Base-by-base conservation (phyloP, 1,284 basidiomycete species). In the Ustilago crameri region DNA sequence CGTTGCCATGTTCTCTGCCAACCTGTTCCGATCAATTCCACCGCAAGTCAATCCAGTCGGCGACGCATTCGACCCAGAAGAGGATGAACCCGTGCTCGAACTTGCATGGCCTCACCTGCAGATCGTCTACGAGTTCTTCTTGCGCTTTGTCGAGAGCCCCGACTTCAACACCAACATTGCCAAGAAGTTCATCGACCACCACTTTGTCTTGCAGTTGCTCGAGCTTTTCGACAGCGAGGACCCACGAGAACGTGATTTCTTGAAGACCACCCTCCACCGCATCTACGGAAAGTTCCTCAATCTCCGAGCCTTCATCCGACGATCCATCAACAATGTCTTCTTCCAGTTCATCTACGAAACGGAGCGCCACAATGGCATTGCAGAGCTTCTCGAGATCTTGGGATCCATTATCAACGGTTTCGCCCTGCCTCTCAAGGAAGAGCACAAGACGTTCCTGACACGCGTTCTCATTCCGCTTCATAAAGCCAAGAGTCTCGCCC, bases 331-430 rank as follows among this genome's bases (percentile, higher is more conserved):
- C 88, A 96, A 98, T 79, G 95, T 98, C 81, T 99, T 99, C 85
- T 98, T 96, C 88, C 91, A 95, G 83, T 98, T 98, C 86, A 89
- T 98, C 76, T 98, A 98, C 85, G 95, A 98, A 84, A 95, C 95
- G 0, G 96, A 98, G 84, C 89, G 96, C 47, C 95, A 98, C 87
- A 99, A 99, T 83, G 96, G 96, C 45, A 98, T 99, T 74, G 96
- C 96, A 41, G 96, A 99, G 85, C 88, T 99, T 43, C 87, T 99
- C 65, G 96, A 99, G 85, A 99, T 99, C 67, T 88, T 99, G 40
- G 96, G 96, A 2, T 98, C 95, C 24, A 98, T 99, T 86, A 99
- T 99, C 88, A 99, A 99, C 82, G 96, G 96, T 27, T 99, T 99
- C 80, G 96, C 95, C 2, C 86, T 98, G 5, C 96, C 96, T 23